A percentile compares a stretch with the other conserved stretches of the same genome.
phyloP scores from a whole-genome alignment of 2,329 filamentous ascomycete species.

The Aureobasidium musti region DNA sequence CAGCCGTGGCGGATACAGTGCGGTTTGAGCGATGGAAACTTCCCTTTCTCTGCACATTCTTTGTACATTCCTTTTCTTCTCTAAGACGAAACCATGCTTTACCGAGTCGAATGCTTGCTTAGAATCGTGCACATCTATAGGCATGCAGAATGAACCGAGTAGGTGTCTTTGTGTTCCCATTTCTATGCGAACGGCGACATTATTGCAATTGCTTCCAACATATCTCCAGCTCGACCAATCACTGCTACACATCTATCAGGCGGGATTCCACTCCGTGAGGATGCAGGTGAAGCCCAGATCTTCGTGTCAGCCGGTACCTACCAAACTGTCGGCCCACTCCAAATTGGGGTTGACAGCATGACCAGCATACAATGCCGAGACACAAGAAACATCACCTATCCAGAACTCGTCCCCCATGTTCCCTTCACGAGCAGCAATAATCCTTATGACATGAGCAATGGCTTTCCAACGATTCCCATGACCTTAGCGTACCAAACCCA shows the following conservation, averaged over 20 bases:
- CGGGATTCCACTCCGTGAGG: neutral
- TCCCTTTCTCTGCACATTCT: slow-evolving; percentile 4
- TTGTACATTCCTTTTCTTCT: neutral
- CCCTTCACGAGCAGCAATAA: neutral
- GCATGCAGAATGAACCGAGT: neutral
- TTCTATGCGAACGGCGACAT: neutral
- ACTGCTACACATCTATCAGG: neutral
- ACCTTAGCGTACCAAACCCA: neutral
- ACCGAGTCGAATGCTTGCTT: neutral
- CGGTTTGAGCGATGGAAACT: slow-evolving; percentile 62
- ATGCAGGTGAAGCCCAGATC: no score
- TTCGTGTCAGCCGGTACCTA: neutral
- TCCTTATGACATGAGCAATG: neutral
- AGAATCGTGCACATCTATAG: neutral
- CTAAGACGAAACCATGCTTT: neutral
- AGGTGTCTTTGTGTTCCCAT: neutral
- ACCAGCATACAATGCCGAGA: neutral
- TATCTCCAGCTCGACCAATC: neutral
- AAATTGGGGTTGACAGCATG: neutral
- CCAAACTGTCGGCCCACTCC: neutral
- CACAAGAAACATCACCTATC: neutral
- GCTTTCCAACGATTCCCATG: neutral
- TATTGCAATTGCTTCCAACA: neutral
- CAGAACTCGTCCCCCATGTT: neutral
- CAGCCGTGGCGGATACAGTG: slow-evolving; percentile 88